These are phyloP conservation scores for Raffaelea ambrosiae DNA, from an alignment of 2,329 filamentous ascomycete genomes.

Conservation along the genomic window DNA sequence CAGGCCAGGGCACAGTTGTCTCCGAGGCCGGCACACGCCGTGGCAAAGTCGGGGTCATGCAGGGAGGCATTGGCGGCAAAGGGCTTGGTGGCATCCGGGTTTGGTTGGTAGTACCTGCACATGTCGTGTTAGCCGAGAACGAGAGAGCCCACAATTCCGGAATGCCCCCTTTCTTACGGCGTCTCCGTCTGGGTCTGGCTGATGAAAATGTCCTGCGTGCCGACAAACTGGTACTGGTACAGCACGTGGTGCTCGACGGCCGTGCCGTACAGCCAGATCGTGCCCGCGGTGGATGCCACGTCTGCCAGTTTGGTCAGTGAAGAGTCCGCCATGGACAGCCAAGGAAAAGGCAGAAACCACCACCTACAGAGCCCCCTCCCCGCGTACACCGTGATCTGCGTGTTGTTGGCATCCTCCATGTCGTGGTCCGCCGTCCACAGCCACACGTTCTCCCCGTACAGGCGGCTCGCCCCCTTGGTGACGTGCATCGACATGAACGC, in stretches of 20 bases:
- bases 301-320: too few species aligned
- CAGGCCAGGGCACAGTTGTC: slow-evolving; percentile 47
- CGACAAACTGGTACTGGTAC: slow-evolving; percentile 60
- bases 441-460: slow-evolving; percentile 47
- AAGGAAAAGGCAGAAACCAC: slow-evolving; percentile 19
- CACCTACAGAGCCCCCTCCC: neutral
- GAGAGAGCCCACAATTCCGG: too few species aligned
- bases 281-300: slow-evolving; percentile 25
- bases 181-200: slow-evolving; percentile 62
- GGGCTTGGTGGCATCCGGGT: slow-evolving; percentile 48
- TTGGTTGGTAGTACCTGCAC: slow-evolving; percentile 55
- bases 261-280: slow-evolving; percentile 51
- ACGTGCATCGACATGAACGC: slow-evolving; percentile 45
- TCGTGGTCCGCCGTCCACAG: slow-evolving; percentile 60
- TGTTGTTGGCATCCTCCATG: slow-evolving; percentile 22
- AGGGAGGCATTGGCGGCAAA: slow-evolving; percentile 36
- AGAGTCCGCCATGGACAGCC: slow-evolving; percentile 38
- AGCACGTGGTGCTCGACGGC: slow-evolving; percentile 56
- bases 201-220: slow-evolving; percentile 53
- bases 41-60: slow-evolving; percentile 44
- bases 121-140: too few species aligned
- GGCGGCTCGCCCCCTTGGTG: slow-evolving; percentile 30
- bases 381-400: slow-evolving; percentile 32
- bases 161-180: slow-evolving; percentile 28
- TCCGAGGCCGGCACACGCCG: slow-evolving; percentile 23